Evolutionary conservation across 2,329 filamentous ascomycete genomes (phyloP).

Genomic region (Fusarium sp.): DNA sequence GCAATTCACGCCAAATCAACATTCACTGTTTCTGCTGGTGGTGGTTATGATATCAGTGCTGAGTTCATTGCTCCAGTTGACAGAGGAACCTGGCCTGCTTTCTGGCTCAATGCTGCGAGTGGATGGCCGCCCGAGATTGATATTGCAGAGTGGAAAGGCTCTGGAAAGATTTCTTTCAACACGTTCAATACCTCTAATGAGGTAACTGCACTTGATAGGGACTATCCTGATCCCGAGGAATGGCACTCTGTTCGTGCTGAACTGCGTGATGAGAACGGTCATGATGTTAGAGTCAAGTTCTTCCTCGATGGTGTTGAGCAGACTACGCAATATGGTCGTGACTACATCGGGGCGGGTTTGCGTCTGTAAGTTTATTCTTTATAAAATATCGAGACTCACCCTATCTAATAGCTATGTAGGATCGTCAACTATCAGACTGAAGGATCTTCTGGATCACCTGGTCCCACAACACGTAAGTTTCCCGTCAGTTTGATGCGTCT

Average conservation of each 20-base stretch:
- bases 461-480: conserved; percentile 15
- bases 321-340: conserved; percentile 30
- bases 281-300: conserved; percentile 34
- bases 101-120: conserved; percentile 32
- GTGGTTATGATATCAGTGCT: conserved; percentile 27
- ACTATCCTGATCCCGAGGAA: conserved; percentile 20
- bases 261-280: conserved; percentile 30
- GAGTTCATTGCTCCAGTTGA: conserved; percentile 30
- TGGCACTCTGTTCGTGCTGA: conserved; percentile 35
- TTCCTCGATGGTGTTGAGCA: conserved; percentile 28
- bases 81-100: conserved; percentile 27
- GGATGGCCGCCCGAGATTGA: conserved; percentile 36
- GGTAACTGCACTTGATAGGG: conserved; percentile 17
- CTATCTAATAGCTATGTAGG: neutral
- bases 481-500: too few species aligned
- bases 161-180: conserved; percentile 34
- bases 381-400: too few species aligned
- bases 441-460: conserved; percentile 28
- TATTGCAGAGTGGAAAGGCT: conserved; percentile 33
- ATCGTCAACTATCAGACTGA: conserved; percentile 35
- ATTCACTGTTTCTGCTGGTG: conserved; percentile 21
- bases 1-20: conserved; percentile 30
- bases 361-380: conserved; percentile 14
- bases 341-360: conserved; percentile 26
- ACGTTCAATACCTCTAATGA: conserved; percentile 32